Evolutionary conservation across 2,329 filamentous ascomycete genomes (phyloP), one percentile per base, ranked within the genome.

Genomic region (Alternaria gaisen): DNA sequence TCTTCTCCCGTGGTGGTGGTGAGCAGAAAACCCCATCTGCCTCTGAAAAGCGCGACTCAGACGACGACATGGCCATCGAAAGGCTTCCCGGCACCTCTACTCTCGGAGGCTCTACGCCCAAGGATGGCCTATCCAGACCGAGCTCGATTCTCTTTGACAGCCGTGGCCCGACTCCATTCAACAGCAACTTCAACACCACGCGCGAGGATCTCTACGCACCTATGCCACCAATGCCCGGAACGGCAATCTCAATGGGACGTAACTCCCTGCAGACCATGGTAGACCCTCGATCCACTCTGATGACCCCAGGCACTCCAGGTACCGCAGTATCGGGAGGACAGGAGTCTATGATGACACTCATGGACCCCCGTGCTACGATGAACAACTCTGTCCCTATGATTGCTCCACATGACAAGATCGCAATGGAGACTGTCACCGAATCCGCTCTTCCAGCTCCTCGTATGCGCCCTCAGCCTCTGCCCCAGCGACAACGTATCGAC

Each of bases 401-500:
- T 5, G 24, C 42, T 14, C 61, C 61, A 12, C 53, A 50, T 6
- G 67, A 72, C 36, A 76, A 74, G 50, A 73, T 75, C 22, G 51
- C 55, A 3, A 75, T 75, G 72, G 68, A 69, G 46, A 75, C 68
- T 6, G 73, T 76, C 8, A 74, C 70, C 3, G 71, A 73, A 44
- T 70, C 73, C 6, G 69, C 70, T 36, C 43, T 76, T 6, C 73
- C 73, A 46, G 71, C 69, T 28, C 73, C 73, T 3, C 70, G 72
- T 32, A 74, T 75, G 68, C 58, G 60, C 47, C 41, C 67, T 5
- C 72, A 73, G 14, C 73, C 72, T n/a, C 65, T 69, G 4, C 61
- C 65, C 16, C 64, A 66, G 12, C 67, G 71, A 5, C 41, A 72
- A 22, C 77, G 82, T 34, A 77, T 83, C 41, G 82, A 83, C 63